Percentiles rank a stretch among this genome's conserved stretches.
phyloP scores from a whole-genome alignment of 2,329 filamentous ascomycete species.

The Penicillium brevicompactum region DNA sequence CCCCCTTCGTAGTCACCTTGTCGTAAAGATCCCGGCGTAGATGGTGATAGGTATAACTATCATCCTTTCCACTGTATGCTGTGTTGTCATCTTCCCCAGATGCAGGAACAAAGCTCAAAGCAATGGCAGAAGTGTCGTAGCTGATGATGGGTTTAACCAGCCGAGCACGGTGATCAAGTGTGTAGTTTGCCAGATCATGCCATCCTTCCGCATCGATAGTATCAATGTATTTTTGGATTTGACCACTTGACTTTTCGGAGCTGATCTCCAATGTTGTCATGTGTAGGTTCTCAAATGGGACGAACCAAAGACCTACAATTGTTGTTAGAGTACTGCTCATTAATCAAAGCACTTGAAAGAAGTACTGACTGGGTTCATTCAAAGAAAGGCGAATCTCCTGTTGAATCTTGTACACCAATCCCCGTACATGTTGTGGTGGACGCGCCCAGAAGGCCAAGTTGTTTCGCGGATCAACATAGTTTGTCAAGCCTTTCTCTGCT shows the following conservation, averaged over 20 bases:
- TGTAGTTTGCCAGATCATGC: constrained; percentile 65
- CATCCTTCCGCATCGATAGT: background rate
- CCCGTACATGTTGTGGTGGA: constrained; percentile 71
- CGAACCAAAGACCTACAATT: constrained; percentile 76
- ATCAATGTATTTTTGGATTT: constrained; percentile 65
- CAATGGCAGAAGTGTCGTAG: constrained; percentile 82
- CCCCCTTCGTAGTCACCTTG: constrained; percentile 60
- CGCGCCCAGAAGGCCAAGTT: constrained; percentile 89
- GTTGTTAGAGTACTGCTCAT: background rate
- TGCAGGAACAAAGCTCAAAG: constrained; percentile 83
- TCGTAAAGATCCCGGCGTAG: constrained; percentile 77
- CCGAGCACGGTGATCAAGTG: constrained; percentile 67
- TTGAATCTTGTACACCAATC: constrained; percentile 71
- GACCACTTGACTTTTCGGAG: constrained; percentile 71
- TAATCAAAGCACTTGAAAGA: background rate
- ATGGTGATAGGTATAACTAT: constrained; percentile 86
- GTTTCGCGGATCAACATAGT: constrained; percentile 73
- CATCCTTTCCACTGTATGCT: constrained; percentile 50
- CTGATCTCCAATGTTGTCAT: constrained; percentile 82
- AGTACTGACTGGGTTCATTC: constrained; percentile 65
- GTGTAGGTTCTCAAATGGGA: constrained; percentile 77
- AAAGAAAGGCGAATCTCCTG: constrained; percentile 58
- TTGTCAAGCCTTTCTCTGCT: constrained; percentile 60
- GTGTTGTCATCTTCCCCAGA: constrained; percentile 57
- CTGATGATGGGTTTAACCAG: constrained; percentile 81